Evolutionary conservation across 2,329 filamentous ascomycete species (phyloP).

Genomic region (Leptographium wingfieldii): DNA sequence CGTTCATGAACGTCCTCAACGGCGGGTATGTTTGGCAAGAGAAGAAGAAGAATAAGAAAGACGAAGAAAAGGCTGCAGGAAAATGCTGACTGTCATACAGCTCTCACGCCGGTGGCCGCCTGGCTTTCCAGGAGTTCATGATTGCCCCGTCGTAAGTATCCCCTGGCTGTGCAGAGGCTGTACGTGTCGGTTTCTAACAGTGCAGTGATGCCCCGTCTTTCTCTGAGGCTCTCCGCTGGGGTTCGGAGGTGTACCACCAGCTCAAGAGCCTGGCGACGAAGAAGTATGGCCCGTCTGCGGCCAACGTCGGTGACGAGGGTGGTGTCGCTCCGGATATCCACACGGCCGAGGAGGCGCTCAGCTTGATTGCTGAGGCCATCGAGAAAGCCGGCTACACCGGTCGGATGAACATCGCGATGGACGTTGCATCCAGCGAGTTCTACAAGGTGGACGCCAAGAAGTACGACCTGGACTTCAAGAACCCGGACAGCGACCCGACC

Average conservation of each 20-base stretch:
- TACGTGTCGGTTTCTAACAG: slow-evolving; percentile 6
- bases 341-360: slow-evolving; percentile 89
- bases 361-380: slow-evolving; percentile 90
- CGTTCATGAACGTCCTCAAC: slow-evolving; percentile 10
- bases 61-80: background rate
- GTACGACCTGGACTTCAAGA: slow-evolving; percentile 99
- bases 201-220: slow-evolving; percentile 70
- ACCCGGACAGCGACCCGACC: slow-evolving; percentile 85
- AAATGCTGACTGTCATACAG: slow-evolving; percentile 23
- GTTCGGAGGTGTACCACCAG: slow-evolving; percentile 95
- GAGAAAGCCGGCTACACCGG: slow-evolving; percentile 92
- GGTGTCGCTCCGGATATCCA: slow-evolving; percentile 99
- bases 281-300: slow-evolving; percentile 97
- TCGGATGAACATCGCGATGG: slow-evolving; percentile 97
- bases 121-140: slow-evolving; percentile 96
- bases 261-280: slow-evolving; percentile 96
- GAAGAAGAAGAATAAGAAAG: background rate
- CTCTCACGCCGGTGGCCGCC: slow-evolving; percentile 92
- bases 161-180: background rate
- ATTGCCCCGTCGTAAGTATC: slow-evolving; percentile 65
- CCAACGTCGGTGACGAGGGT: slow-evolving; percentile 98
- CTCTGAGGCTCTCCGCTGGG: slow-evolving; percentile 91
- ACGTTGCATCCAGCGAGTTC: slow-evolving; percentile 98
- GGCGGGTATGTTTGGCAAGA: slow-evolving; percentile 44
- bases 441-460: slow-evolving; percentile 97